Evolutionary conservation across 1,284 basidiomycete species (phyloP).

Genomic region (Heterobasidion annosum): DNA sequence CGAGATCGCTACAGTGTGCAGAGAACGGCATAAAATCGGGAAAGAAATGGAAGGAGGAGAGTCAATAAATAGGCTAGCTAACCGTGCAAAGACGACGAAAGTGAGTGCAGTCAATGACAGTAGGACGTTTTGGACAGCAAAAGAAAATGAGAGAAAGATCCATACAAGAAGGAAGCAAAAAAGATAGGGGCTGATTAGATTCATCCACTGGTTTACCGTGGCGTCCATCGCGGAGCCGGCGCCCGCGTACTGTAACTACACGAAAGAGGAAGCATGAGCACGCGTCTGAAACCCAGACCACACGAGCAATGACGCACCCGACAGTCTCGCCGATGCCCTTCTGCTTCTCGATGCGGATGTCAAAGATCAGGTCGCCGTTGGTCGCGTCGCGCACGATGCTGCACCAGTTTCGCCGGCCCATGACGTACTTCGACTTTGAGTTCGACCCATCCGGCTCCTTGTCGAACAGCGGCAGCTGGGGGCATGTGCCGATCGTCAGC

Average conservation of each 20-base stretch:
- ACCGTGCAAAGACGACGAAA: not conserved
- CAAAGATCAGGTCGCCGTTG: conserved; percentile 72
- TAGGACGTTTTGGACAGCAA: not conserved
- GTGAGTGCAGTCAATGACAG: no score
- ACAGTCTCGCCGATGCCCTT: conserved; percentile 76
- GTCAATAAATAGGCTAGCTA: not conserved
- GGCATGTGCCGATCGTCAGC: not conserved
- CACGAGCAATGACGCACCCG: conserved; percentile 33
- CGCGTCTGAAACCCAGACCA: not conserved
- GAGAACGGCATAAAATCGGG: not conserved
- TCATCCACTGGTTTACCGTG: not conserved
- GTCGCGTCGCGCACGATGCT: conserved; percentile 53
- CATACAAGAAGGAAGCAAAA: not conserved
- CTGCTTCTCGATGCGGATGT: conserved; percentile 80
- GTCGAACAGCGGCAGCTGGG: conserved; percentile 70
- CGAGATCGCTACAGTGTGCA: not conserved
- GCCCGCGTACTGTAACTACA: conserved; percentile 29
- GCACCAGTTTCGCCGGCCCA: conserved; percentile 89
- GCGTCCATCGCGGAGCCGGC: conserved; percentile 11
- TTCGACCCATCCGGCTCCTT: conserved; percentile 69
- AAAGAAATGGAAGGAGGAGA: not conserved
- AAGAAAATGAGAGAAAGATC: not conserved
- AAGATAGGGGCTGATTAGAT: not conserved
- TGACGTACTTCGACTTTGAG: conserved; percentile 69
- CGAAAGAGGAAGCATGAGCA: conserved; percentile 2